A percentile compares a stretch with the other conserved stretches of the same genome.
Evolutionary conservation across 129 eudicot species (phyloP).

Genomic region (Chrysanthemum lavandulifolium): DNA sequence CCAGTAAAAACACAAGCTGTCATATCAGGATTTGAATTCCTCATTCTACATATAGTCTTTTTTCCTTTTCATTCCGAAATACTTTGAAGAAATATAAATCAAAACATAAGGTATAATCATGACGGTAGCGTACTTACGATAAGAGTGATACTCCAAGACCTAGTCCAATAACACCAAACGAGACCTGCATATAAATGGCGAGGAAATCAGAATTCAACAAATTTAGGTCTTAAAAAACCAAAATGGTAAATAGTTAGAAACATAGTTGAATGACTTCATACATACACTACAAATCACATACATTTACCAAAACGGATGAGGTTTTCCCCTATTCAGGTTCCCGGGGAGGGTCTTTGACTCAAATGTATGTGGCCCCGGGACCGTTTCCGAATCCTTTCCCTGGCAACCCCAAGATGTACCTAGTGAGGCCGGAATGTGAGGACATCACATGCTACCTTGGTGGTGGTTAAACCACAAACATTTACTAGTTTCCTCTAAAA

Average conservation of each 20-base stretch:
- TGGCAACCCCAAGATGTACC: no score
- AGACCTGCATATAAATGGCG: constrained; percentile 56
- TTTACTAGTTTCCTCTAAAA: not conserved
- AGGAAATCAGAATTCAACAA: constrained; percentile 8
- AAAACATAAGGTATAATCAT: not conserved
- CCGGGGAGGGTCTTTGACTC: no score
- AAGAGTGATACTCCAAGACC: constrained; percentile 77
- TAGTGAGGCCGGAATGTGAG: no score
- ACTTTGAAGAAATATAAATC: not conserved
- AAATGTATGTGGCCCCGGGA: no score
- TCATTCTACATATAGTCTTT: not conserved
- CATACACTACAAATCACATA: constrained; percentile 6
- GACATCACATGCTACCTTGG: no score
- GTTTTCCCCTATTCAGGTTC: no score
- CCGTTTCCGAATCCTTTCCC: no score
- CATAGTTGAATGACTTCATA: not conserved
- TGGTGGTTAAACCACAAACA: no score
- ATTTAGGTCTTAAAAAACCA: not conserved
- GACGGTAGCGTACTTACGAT: constrained; percentile 50
- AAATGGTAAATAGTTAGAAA: not conserved
- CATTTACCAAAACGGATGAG: not conserved
- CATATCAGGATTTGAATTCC: not conserved
- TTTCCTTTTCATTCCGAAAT: not conserved
- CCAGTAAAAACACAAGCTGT: not conserved
- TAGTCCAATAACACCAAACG: constrained; percentile 92